These are phyloP conservation scores for Clitopilus passeckerianus DNA, from an alignment of 768 basidiomycete species.

Conservation along the genomic window DNA sequence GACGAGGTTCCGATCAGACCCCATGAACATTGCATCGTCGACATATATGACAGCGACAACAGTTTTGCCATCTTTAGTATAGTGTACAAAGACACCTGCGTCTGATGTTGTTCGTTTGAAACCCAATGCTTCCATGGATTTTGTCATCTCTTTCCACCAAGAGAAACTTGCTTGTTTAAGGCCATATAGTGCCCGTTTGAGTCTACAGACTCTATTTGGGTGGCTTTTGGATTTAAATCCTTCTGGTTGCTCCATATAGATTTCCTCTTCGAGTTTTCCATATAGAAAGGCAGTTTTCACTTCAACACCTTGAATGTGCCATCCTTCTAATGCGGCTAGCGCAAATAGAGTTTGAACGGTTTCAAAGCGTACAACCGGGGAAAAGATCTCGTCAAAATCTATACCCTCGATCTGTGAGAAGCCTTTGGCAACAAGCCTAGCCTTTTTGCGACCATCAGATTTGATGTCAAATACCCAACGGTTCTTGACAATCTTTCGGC, in stretches of 20 bases:
- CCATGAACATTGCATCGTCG: slow-evolving; percentile 7
- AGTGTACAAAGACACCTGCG: slow-evolving; percentile 7
- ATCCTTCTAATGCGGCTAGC: not conserved
- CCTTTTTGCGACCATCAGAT: slow-evolving; percentile 10
- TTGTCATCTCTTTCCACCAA: not conserved
- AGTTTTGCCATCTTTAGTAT: not conserved
- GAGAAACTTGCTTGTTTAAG: slow-evolving; percentile 7
- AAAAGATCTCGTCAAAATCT: not conserved
- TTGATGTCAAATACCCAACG: slow-evolving; percentile 15
- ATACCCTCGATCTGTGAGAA: slow-evolving; percentile 5
- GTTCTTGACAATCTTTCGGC: slow-evolving; percentile 9
- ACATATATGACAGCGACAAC: slow-evolving; percentile 8
- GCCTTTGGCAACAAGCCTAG: slow-evolving; percentile 12
- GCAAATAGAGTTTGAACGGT: not conserved
- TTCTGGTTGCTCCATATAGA: slow-evolving; percentile 3
- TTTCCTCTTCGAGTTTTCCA: not conserved
- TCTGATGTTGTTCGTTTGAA: slow-evolving; percentile 6
- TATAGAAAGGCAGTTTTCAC: slow-evolving; percentile 1
- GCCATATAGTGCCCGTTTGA: slow-evolving; percentile 5
- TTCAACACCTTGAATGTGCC: not conserved
- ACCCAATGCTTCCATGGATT: slow-evolving; percentile 1
- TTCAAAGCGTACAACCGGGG: not conserved
- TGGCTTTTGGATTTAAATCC: slow-evolving; percentile 1
- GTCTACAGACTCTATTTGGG: slow-evolving; percentile 1
- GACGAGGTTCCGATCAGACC: slow-evolving; percentile 1